phyloP scores from a whole-genome alignment of 225 moss, liverwort and hornwort species.

The Neckera pumila region DNA sequence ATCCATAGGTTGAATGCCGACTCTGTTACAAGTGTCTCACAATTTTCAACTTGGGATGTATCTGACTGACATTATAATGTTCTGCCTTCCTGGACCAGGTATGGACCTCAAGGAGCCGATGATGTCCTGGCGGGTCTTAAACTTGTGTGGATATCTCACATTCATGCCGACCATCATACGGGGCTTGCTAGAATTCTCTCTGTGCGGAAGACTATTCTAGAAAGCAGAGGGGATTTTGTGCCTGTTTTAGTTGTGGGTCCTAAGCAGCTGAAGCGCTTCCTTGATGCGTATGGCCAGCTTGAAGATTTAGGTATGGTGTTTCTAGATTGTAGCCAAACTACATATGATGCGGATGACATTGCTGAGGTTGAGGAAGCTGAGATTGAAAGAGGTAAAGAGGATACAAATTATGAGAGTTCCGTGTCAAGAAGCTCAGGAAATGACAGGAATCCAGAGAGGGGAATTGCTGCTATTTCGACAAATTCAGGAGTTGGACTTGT shows the following conservation, averaged over 20 bases:
- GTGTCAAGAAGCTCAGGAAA: background rate
- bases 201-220: constrained; percentile 61
- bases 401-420: background rate
- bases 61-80: background rate
- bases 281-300: constrained; percentile 77
- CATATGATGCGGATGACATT: constrained; percentile 60
- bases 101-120: constrained; percentile 62
- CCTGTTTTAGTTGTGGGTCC: constrained; percentile 80
- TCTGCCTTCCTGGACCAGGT: constrained; percentile 41
- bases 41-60: background rate
- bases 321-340: constrained; percentile 94
- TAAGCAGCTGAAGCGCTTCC: constrained; percentile 87
- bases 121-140: constrained; percentile 71
- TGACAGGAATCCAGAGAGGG: constrained; percentile 12
- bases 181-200: constrained; percentile 84
- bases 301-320: constrained; percentile 95
- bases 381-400: background rate
- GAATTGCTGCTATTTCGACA: background rate
- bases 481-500: constrained; percentile 26
- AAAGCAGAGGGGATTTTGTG: constrained; percentile 34
- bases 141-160: constrained; percentile 99
- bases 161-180: constrained; percentile 98
- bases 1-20: background rate
- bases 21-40: background rate
- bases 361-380: constrained; percentile 31